Base-by-base conservation (phyloP, 192 early-diverging fungal species). In the Geranomyces michiganensis region DNA sequence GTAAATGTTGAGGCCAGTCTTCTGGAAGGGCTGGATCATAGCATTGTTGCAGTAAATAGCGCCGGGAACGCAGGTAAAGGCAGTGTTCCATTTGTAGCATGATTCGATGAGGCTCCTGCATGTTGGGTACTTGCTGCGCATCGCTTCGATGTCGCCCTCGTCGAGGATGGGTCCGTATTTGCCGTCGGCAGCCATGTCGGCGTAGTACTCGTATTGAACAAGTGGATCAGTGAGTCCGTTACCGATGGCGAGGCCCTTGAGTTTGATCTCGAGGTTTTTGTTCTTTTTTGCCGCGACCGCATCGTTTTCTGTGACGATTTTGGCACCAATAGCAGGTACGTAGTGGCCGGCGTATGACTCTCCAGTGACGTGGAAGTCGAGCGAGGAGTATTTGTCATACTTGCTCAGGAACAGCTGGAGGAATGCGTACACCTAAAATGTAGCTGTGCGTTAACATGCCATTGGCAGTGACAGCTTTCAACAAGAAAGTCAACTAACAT, bases 151-250 rank as follows among this genome's bases (percentile, higher is more conserved):
- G 63, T 88, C 85, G 9, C 74, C 74, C 76, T 94, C 81, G 43
- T 83, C 81, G 21, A 96, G 80, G 33, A 97, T 84, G 32, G 95
- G 92, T 31, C 85, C 82, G 78, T 95, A 81, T 51, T 70, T 73
- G 14, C 30, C 47, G 47, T 82, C 77, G 26, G 45, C 64, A 46
- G 77, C 77, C 65, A 76, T 66, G 49, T 80, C 87, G 8, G 90
- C 84, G 77, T 95, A 98, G 72, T 92, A 88, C 78, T 91, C 87
- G 81, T 90, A 95, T 84, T 99, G 97, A 19, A 89, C 81, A 56
- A 91, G 79, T 33, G 94, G 92, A 59, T 99, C 93, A 0, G 91
- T 92, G 68, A 93, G 77, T 13, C 97, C 95, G 78, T 99, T 97
- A 26, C 97, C 95, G 65, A 98, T 93, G 31, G 91, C 81, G 58